Evolutionary conservation across 257 asterid species (phyloP), one percentile per base, ranked within the genome.

Genomic region (Rehmannia glutinosa): DNA sequence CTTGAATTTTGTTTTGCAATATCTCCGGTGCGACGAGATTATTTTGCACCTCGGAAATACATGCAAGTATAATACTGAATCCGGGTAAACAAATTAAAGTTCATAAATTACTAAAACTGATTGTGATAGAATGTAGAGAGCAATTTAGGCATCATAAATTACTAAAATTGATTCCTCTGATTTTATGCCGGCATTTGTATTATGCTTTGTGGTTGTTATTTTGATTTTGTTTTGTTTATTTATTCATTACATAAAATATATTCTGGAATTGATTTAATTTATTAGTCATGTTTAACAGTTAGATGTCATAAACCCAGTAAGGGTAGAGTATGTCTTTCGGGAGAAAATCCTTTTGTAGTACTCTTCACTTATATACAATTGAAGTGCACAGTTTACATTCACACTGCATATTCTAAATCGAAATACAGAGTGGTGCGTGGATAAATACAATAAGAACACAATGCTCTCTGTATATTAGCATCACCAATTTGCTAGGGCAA

Each of bases 1-100:
- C 77, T 68, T n/a, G n/a, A 68, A 28, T 67, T 50, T 38, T 38
- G 78, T 49, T 73, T 27, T 6, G 21, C 11, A 11, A 30, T 16
- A n/a, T n/a, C n/a, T n/a, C n/a, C n/a, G n/a, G n/a, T n/a, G n/a
- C n/a, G n/a, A n/a, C n/a, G n/a, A n/a, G n/a, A n/a, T n/a, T n/a
- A n/a, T n/a, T n/a, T n/a, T n/a, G n/a, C n/a, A n/a, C n/a, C n/a
- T n/a, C n/a, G n/a, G n/a, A n/a, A n/a, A n/a, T n/a, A n/a, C n/a
- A n/a, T n/a, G n/a, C n/a, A n/a, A n/a, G n/a, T n/a, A n/a, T n/a
- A n/a, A n/a, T n/a, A n/a, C n/a, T n/a, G n/a, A n/a, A n/a, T n/a
- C n/a, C n/a, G n/a, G n/a, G n/a, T n/a, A n/a, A n/a, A n/a, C n/a
- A n/a, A n/a, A n/a, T n/a, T n/a, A n/a, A n/a, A n/a, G n/a, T n/a